Percentiles rank a stretch among this genome's conserved stretches.
phyloP scores from a whole-genome alignment of 2,329 filamentous ascomycete genomes.

The Daldinia eschscholtzii region DNA sequence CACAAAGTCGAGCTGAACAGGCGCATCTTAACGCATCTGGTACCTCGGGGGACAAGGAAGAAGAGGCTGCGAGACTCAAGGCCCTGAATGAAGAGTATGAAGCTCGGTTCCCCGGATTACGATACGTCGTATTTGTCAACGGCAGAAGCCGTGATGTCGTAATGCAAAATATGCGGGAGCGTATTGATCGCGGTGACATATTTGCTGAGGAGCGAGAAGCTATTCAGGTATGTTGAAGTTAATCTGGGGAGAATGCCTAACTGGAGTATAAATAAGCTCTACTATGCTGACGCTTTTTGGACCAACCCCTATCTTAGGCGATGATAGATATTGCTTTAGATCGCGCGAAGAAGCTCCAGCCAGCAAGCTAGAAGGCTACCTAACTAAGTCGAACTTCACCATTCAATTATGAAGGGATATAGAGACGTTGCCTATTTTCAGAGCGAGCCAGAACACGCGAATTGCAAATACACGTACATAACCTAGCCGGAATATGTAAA shows the following conservation, averaged over 20 bases:
- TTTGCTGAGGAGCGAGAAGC: conserved; percentile 77
- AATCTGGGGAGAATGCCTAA: neutral
- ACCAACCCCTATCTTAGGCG: conserved; percentile 75
- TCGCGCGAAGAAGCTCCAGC: conserved; percentile 73
- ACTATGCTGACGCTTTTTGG: conserved; percentile 74
- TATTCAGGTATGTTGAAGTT: conserved; percentile 63
- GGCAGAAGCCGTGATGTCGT: conserved; percentile 79
- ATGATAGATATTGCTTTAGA: conserved; percentile 94
- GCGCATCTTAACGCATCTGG: conserved; percentile 72
- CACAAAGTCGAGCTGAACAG: conserved; percentile 84
- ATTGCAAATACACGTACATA: no score
- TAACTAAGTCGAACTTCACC: neutral
- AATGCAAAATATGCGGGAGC: conserved; percentile 82
- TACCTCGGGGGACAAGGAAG: conserved; percentile 64
- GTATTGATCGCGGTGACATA: conserved; percentile 78
- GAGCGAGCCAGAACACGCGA: neutral
- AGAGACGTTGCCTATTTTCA: neutral
- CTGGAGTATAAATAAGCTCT: conserved; percentile 15
- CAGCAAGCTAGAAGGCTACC: conserved; percentile 31
- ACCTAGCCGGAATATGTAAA: neutral
- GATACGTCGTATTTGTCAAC: conserved; percentile 94
- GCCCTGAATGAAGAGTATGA: conserved; percentile 84
- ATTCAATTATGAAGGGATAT: neutral
- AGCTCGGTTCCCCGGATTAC: conserved; percentile 80
- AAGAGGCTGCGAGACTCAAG: conserved; percentile 69